Evolutionary conservation across 495 filamentous ascomycete species (phyloP), one percentile per base, ranked within the genome.

Genomic region (Thermothielavioides terrestris): DNA sequence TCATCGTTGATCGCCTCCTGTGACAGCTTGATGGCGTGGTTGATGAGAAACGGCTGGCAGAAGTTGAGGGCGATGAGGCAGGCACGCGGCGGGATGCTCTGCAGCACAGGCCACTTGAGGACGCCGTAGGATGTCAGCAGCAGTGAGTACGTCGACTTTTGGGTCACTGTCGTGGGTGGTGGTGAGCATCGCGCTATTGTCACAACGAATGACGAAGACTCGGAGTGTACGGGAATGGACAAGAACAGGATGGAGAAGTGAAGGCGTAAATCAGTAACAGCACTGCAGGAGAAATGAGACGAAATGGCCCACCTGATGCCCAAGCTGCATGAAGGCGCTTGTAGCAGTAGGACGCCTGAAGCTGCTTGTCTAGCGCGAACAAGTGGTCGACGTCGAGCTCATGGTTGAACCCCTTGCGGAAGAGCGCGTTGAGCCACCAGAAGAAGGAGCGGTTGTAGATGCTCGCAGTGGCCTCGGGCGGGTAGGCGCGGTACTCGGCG

Each of bases 21-120:
- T n/a, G 62, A 62, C 12, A 67, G 74, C 6, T 54, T 57, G 15
- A 84, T 68, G 0, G 77, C 74, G 9, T 75, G 65, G 38, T 77
- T 69, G 12, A 87, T 70, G 18, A 87, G 69, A 37, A 87, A 71
- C 3, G 83, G 83, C 57, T 85, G 83, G 34, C 73, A 76, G 50
- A 82, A 78, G 43, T 68, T 76, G 59, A 86, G 80, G 0, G 68
- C 82, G 18, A 76, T 78, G 3, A 80, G 68, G 30, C 65, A 74
- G 2, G 75, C 59, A 26, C 80, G 63, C 3, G 82, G 78, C 3
- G 72, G 70, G 38, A 80, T 64, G 4, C 66, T 76, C 9, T 71
- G 60, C 3, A 73, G 55, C 4, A 83, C 41, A 39, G 70, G 68
- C 69, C 72, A 71, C 58, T 71, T 73, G 49, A 78, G 57, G 11